Percentiles rank a stretch among this genome's conserved stretches.
Evolutionary conservation across 2,329 filamentous ascomycete species (phyloP).

Genomic region (Fusarium nanum): DNA sequence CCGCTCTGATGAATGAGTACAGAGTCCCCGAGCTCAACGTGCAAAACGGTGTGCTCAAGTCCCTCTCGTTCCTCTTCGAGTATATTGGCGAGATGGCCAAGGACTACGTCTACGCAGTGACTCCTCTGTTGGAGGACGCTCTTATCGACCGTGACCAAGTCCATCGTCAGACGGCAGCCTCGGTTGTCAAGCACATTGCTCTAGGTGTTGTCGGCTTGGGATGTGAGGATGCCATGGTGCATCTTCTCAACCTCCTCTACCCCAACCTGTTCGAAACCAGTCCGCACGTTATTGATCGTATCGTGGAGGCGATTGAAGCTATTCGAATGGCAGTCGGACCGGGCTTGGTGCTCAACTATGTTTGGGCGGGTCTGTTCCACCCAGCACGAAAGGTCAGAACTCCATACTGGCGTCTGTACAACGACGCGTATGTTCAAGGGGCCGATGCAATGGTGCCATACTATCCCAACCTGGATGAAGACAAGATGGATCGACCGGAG

Average conservation of each 20-base stretch:
- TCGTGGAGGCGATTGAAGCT: constrained; percentile 96
- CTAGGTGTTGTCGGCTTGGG: constrained; percentile 97
- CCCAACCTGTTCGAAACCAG: constrained; percentile 98
- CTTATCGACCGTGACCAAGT: constrained; percentile 98
- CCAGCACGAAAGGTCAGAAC: constrained; percentile 92
- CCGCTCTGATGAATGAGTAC: constrained; percentile 99
- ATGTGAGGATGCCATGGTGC: constrained; percentile 98
- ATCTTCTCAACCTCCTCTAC: constrained; percentile 94
- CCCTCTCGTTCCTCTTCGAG: constrained; percentile 95
- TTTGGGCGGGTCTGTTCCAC: constrained; percentile 98
- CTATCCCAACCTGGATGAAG: constrained; percentile 87
- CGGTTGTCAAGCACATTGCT: constrained; percentile 97
- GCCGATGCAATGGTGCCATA: constrained; percentile 97
- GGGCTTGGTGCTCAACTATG: constrained; percentile 95
- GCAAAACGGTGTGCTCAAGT: constrained; percentile 98
- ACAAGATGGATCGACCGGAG: constrained; percentile 82
- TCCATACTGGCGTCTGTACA: constrained; percentile 97
- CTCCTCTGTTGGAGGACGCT: constrained; percentile 93
- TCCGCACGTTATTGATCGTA: constrained; percentile 97
- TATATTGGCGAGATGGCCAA: constrained; percentile 99
- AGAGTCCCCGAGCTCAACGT: constrained; percentile 98
- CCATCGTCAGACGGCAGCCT: constrained; percentile 94
- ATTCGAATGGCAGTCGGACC: constrained; percentile 93
- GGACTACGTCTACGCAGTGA: constrained; percentile 98
- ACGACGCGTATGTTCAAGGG: constrained; percentile 93